These are phyloP conservation scores for Fusarium sp. DNA, from an alignment of 2,329 filamentous ascomycete genomes.

Conservation along the genomic window DNA sequence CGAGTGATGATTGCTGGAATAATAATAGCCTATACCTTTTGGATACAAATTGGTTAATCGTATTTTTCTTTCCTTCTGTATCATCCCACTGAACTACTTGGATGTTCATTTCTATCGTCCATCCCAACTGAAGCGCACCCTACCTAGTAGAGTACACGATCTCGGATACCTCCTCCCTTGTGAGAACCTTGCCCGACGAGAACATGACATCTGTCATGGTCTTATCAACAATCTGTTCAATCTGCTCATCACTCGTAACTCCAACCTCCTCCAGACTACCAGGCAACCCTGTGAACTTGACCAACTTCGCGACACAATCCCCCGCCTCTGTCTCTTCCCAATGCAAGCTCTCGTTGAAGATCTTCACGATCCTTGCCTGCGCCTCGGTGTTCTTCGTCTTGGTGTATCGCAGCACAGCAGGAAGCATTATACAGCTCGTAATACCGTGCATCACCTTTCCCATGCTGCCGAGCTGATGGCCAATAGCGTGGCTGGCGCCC, in stretches of 20 bases:
- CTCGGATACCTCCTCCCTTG: constrained; percentile 11
- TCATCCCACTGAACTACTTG: not conserved
- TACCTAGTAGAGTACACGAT: constrained; percentile 24
- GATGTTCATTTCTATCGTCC: not conserved
- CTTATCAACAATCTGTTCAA: constrained; percentile 26
- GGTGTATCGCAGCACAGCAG: constrained; percentile 15
- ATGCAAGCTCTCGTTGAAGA: constrained; percentile 16
- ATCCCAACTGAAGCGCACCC: not conserved
- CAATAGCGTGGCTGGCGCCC: constrained; percentile 30
- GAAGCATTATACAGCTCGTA: constrained; percentile 28
- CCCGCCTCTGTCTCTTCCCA: constrained; percentile 19
- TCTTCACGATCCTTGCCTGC: not conserved
- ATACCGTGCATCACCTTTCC: constrained; percentile 29
- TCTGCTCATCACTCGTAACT: constrained; percentile 2
- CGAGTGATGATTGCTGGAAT: not conserved
- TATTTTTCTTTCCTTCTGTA: not conserved
- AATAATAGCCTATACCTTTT: not conserved
- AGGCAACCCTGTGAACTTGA: constrained; percentile 8
- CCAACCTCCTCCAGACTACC: constrained; percentile 7
- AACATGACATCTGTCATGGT: constrained; percentile 34
- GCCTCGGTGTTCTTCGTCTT: constrained; percentile 1
- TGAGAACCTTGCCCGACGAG: constrained; percentile 12
- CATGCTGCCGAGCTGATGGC: constrained; percentile 17
- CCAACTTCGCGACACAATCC: constrained; percentile 3
- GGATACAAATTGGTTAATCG: not conserved